Base-by-base conservation (phyloP, 73 alveolate genomes). In the Uronychia binucleata region DNA sequence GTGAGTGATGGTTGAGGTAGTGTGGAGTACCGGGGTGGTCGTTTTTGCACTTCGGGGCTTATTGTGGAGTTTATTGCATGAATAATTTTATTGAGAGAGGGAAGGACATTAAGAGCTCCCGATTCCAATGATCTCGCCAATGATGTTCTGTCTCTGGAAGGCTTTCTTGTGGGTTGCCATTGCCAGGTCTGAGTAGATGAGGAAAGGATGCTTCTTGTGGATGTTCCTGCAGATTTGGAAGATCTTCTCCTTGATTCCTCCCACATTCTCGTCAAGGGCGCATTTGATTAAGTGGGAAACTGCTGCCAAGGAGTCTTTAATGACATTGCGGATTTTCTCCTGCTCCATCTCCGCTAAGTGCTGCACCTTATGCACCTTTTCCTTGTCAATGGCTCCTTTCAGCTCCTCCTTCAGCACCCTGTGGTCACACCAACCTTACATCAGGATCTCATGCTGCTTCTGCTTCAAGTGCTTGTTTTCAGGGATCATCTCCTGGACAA, bases 271-370 rank as follows among this genome's bases (percentile, higher is more conserved):
- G 80, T 87, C 93, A 77, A 87, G 29, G 80, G 60, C 28, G n/a
- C 77, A 19, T 1, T 80, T 89, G 19, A 79, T 60, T 27, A 87
- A 28, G 30, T 27, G 59, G n/a, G 80, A 74, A 28, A 87, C 77
- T 29, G 26, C 77, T 13, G 1, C n/a, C 34, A 28, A 26, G 1
- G 89, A 80, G 59, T 87, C 93, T 14, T 32, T 32, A 46, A 87
- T 34, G 26, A 82, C 86, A 87, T 79, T 85, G 57, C 34, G 33
- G 19, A 67, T 35, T 79, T 58, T 60, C 25, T 28, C 85, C 19
- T 57, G 46, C 60, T 87, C 93, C 82, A 87, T 57, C 0, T 87
- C 89, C 1, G 93, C 88, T 1, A 76, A 67, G 25, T 87, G 85
- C 57, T 87, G 74, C 27, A 87, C 80, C 31, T 74, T 34, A 57